Base-by-base conservation (phyloP, 768 basidiomycete species). In the Collybia sordida region DNA sequence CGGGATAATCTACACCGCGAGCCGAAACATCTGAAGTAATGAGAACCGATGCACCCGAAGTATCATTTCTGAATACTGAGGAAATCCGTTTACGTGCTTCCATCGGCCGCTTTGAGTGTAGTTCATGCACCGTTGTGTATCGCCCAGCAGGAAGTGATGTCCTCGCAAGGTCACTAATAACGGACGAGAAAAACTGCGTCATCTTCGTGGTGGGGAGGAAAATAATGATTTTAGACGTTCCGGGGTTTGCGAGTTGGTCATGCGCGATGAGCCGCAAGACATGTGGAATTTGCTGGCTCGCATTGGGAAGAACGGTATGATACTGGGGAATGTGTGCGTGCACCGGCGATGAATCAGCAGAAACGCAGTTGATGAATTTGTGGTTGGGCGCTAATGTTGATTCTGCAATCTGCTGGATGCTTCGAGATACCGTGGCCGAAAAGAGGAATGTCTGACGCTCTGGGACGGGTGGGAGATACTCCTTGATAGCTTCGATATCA, bases 381-480 rank as follows among this genome's bases (percentile, higher is more conserved):
- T 92, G 83, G 50, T 84, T 79, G 25, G 69, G 68, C 19, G 82
- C 71, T 11, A 96, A 69, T 18, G 80, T 74, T 17, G 73, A 66
- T 3, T 76, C 71, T 0, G 91, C 88, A 49, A 95, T 74, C 59
- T 88, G 80, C 37, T 80, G 82, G 53, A 97, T 86, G 3, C 77
- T 76, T 3, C 66, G 73, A 0, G 89, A 86, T 28, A 95, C 83
- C 2, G 93, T 95, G 19, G 94, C 93, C 12, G 90, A 92, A 70
- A 96, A 94, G 49, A 98, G 74, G 71, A 96, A 86, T 0, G 93
- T 96, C 62, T 95, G 93, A n/a, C 93, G 83, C 46, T 81, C 63
- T 0, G 85, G 80, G 1, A 69, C 59, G 17, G 72, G 70, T 6
- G 88, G 86, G n/a, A 95, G 73, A 59, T 73, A 77, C 3, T 71